Evolutionary conservation across 78 protist species (phyloP), one percentile per base, ranked within the genome.

Genomic region (Dictyostelium brefeldianum): DNA sequence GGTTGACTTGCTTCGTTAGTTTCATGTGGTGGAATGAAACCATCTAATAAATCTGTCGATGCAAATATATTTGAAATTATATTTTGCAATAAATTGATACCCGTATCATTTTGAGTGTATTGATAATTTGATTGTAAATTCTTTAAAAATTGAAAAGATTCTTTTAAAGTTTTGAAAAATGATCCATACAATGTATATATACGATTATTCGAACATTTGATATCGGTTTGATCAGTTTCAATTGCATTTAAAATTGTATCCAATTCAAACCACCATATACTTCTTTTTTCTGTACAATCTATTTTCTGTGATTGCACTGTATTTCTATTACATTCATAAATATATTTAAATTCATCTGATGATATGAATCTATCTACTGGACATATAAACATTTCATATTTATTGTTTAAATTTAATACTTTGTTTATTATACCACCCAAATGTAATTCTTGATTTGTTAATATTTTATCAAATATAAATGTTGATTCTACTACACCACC

Each of bases 361-460:
- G n/a, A 43, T 6, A 73, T 22, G 12, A 46, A 73, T 46, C 79
- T 73, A n/a, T 36, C 18, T 11, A 73, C 27, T 73, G 79, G 79
- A 10, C 59, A 36, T 46, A 73, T 46, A 73, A 29, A 73, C 79
- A 73, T 73, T 46, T 36, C 56, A 73, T 73, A 73, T n/a, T 15
- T 22, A 46, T 73, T 73, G 1, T 11, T 46, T 46, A 17, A n/a
- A 46, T 47, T 73, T 46, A 29, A 20, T n/a, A 73, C 46, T 46
- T 46, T 36, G 17, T 1, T 46, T 20, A 73, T n/a, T 31, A 73
- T 43, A 2, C 56, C 20, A 22, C 17, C 25, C 15, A 15, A 17
- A 73, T 73, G 56, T 47, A 73, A 46, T 15, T 73, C 51, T 73
- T 73, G 41, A 73, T 73, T 46, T 18, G 20, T 73, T 46, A 36